phyloP scores from a whole-genome alignment of 257 asterid genomes.

The Echium plantagineum region DNA sequence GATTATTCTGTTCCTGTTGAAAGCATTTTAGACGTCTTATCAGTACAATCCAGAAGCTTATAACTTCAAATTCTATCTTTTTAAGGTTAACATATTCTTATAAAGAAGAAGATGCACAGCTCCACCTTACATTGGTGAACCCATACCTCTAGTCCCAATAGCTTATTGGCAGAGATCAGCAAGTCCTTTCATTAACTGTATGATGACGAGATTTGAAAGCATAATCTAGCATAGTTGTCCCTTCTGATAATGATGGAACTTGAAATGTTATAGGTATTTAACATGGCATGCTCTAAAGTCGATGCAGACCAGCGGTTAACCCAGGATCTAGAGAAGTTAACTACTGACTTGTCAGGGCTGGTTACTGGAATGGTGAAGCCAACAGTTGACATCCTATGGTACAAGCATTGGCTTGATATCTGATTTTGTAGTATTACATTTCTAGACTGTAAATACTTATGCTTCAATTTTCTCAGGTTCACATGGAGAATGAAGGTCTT shows the following conservation, averaged over 20 bases:
- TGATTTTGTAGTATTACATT: conserved; percentile 7
- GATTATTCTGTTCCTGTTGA: too few relatives aligned
- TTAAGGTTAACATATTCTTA: too few relatives aligned
- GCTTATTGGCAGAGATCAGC: too few relatives aligned
- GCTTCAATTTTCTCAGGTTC: conserved; percentile 54
- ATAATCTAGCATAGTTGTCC: background rate
- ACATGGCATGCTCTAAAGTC: conserved; percentile 51
- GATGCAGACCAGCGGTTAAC: conserved; percentile 98
- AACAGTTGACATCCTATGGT: conserved; percentile 93
- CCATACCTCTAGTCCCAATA: too few relatives aligned
- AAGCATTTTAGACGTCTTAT: too few relatives aligned
- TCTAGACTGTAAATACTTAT: conserved; percentile 4
- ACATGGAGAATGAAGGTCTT: conserved; percentile 98
- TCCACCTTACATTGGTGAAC: too few relatives aligned
- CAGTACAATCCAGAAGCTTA: too few relatives aligned
- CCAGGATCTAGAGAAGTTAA: conserved; percentile 94
- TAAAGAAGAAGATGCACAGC: too few relatives aligned
- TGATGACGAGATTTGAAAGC: background rate
- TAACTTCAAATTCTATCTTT: too few relatives aligned
- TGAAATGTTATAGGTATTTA: conserved; percentile 48
- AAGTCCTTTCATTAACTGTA: background rate
- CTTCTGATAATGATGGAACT: conserved; percentile 8
- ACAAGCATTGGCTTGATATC: conserved; percentile 13
- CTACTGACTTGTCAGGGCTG: conserved; percentile 83
- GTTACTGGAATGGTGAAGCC: conserved; percentile 99